A percentile compares a stretch with the other conserved stretches of the same genome.
Evolutionary conservation across 768 basidiomycete species (phyloP).

Genomic region (Hydnomerulius pinastri): DNA sequence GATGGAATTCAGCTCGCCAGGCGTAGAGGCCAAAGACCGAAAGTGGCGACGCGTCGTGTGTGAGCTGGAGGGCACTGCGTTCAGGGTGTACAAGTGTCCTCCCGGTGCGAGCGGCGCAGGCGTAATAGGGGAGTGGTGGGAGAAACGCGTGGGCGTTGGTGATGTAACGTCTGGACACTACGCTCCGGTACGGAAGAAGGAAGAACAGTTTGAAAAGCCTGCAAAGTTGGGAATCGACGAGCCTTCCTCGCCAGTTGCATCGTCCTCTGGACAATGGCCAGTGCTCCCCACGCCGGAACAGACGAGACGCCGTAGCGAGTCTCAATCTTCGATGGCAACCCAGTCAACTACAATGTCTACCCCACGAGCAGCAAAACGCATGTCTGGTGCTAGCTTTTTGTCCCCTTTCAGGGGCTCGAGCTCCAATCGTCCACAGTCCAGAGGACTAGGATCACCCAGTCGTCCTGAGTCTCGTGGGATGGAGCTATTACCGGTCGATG

Average conservation of each 20-base stretch:
- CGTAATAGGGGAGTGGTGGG: constrained; percentile 77
- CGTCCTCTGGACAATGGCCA: constrained; percentile 8
- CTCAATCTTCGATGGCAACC: constrained; percentile 26
- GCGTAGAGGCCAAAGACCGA: constrained; percentile 84
- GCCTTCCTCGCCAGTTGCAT: not conserved
- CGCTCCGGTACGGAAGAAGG: constrained; percentile 24
- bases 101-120: constrained; percentile 45
- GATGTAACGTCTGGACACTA: constrained; percentile 44
- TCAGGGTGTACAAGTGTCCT: constrained; percentile 70
- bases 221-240: constrained; percentile 25
- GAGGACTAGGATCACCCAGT: constrained; percentile 9
- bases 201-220: constrained; percentile 27
- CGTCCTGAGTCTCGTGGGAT: constrained; percentile 15
- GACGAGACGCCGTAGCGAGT: constrained; percentile 17
- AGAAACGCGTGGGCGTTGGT: constrained; percentile 72
- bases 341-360: constrained; percentile 16
- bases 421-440: constrained; percentile 9
- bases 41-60: constrained; percentile 90
- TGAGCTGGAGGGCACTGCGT: constrained; percentile 89
- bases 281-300: constrained; percentile 1
- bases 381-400: constrained; percentile 31
- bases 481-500: constrained; percentile 26
- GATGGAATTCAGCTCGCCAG: constrained; percentile 87
- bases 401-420: constrained; percentile 24
- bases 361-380: constrained; percentile 22